phyloP scores from a whole-genome alignment of 2,329 filamentous ascomycete genomes.

The Annulohypoxylon truncatum region DNA sequence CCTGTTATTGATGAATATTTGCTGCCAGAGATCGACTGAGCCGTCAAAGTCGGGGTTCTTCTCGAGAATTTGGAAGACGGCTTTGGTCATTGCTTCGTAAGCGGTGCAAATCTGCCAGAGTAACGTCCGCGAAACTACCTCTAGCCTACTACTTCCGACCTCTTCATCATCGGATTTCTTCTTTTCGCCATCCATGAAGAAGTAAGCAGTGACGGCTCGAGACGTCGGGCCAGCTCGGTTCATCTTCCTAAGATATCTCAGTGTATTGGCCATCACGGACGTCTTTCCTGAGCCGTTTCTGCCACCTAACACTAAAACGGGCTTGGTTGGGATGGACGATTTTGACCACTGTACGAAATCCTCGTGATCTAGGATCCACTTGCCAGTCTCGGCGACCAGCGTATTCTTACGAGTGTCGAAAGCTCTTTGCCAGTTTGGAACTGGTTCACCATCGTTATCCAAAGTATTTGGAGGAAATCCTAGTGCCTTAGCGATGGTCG shows the following conservation, averaged over 20 bases:
- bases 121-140: constrained; percentile 45
- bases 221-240: constrained; percentile 41
- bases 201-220: constrained; percentile 46
- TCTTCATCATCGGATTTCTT: constrained; percentile 48
- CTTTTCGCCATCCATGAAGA: constrained; percentile 49
- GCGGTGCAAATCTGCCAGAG: constrained; percentile 51
- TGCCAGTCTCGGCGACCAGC: constrained; percentile 48
- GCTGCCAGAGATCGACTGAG: constrained; percentile 48
- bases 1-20: constrained; percentile 50
- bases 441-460: constrained; percentile 47
- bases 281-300: constrained; percentile 50
- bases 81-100: constrained; percentile 51
- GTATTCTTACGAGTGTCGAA: constrained; percentile 48
- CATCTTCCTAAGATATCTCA: constrained; percentile 45
- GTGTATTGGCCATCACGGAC: constrained; percentile 49
- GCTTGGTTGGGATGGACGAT: constrained; percentile 36
- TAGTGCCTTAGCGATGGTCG: constrained; percentile 45
- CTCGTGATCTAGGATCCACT: constrained; percentile 44
- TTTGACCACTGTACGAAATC: constrained; percentile 44
- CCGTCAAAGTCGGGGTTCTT: constrained; percentile 43
- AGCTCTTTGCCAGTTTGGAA: constrained; percentile 47
- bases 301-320: constrained; percentile 47
- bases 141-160: constrained; percentile 34
- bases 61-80: constrained; percentile 47
- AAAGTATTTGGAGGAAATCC: constrained; percentile 47